phyloP scores from a whole-genome alignment of 2,329 filamentous ascomycete species.

The Exophiala oligosperma region DNA sequence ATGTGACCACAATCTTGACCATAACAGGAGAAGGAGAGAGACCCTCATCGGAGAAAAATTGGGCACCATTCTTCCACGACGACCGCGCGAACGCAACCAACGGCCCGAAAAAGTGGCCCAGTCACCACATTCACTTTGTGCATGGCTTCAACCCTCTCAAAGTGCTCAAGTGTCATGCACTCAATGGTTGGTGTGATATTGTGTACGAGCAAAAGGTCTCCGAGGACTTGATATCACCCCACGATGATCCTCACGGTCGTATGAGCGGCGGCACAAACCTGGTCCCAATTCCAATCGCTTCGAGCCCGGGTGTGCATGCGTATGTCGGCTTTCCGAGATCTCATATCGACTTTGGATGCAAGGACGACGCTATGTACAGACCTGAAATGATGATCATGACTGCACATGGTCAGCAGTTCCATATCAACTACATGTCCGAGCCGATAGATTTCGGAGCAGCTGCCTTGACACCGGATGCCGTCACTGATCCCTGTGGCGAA shows the following conservation, averaged over 20 bases:
- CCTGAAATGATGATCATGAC: slow-evolving; percentile 25
- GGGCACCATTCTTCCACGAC: slow-evolving; percentile 26
- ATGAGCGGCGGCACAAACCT: slow-evolving; percentile 26
- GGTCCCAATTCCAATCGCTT: slow-evolving; percentile 11
- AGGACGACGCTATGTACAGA: slow-evolving; percentile 16
- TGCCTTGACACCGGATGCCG: slow-evolving; percentile 12
- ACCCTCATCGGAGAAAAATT: slow-evolving; percentile 25
- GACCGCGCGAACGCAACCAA: slow-evolving; percentile 1
- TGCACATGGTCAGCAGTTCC: slow-evolving; percentile 17
- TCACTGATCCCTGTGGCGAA: slow-evolving; percentile 20
- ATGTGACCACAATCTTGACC: slow-evolving; percentile 22
- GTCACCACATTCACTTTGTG: slow-evolving; percentile 21
- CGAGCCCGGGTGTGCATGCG: background rate
- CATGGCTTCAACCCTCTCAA: slow-evolving; percentile 14
- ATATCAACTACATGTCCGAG: slow-evolving; percentile 26
- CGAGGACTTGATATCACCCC: background rate
- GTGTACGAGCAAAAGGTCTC: slow-evolving; percentile 19
- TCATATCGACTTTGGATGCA: slow-evolving; percentile 19
- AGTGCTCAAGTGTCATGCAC: slow-evolving; percentile 12
- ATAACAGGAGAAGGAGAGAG: slow-evolving; percentile 17
- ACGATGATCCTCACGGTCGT: slow-evolving; percentile 9
- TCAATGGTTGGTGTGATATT: slow-evolving; percentile 13
- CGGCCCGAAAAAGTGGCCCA: slow-evolving; percentile 10
- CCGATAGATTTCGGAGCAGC: slow-evolving; percentile 23
- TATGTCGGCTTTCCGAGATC: slow-evolving; percentile 23